Percentiles rank a stretch among this genome's conserved stretches.
Conservation (phyloP, 2,329 filamentous ascomycete genomes). For the Kalaharituber pfeilii region DNA sequence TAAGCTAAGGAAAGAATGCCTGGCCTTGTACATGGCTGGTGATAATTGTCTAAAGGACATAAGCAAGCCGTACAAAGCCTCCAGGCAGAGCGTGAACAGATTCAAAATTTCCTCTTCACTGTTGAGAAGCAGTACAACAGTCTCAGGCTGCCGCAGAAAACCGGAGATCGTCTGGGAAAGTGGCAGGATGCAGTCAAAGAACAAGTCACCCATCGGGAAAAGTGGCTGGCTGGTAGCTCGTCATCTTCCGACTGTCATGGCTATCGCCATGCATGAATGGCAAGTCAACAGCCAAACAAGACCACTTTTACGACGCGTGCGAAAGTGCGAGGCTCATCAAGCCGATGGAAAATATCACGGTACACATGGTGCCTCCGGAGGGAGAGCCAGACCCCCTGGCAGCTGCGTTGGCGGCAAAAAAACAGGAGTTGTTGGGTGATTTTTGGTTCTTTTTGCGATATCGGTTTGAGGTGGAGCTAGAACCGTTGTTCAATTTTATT, state of each 20-base stretch:
- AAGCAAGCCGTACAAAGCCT: not conserved
- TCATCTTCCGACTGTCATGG: no score
- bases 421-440: not conserved
- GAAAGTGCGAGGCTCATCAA: not conserved
- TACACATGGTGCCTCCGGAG: not conserved
- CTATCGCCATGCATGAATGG: no score
- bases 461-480: not conserved
- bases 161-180: not conserved
- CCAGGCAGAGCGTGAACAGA: not conserved
- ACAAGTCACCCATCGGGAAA: no score
- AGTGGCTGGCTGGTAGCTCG: no score
- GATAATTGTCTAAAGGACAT: no score
- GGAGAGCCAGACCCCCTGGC: not conserved
- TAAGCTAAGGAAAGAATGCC: no score
- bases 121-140: not conserved
- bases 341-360: not conserved
- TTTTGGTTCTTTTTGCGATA: not conserved
- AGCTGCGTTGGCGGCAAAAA: not conserved
- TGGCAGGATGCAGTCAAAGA: not conserved
- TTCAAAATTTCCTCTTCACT: not conserved
- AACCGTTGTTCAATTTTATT: not conserved
- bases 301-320: not conserved
- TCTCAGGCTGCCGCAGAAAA: not conserved
- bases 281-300: no score
- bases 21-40: no score